Base-by-base conservation (phyloP, 371 early-diverging fungal genomes). In the Saksenaea oblongispora region DNA sequence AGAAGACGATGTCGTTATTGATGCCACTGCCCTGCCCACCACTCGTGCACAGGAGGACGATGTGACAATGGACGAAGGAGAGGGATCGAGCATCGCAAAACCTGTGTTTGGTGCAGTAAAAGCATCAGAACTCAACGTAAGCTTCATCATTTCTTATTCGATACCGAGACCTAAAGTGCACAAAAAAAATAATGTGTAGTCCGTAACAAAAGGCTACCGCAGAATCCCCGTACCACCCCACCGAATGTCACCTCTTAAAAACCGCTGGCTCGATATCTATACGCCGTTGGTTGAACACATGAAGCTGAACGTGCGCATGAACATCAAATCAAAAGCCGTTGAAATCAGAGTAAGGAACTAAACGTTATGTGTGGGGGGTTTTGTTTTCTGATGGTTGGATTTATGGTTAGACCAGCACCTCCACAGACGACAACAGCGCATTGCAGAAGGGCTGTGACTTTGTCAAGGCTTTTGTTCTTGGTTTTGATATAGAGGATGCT, bases 271-370 rank as follows among this genome's bases (percentile, higher is more conserved):
- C 69, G 95, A 99, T 72, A 91, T 99, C 69, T 99, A 99, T 82
- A 90, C 98, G 31, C 99, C 99, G n/a, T 84, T 99, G 31, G 99
- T 99, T 8, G 96, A 98, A 73, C 94, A 97, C 70, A 89, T 98
- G 79, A 94, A 96, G 63, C 83, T 99, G 36, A 97, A 99, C 78
- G 90, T 99, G 24, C 89, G 99, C 60, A 95, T 99, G 93, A 99
- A 99, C 80, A 73, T 94, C 53, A 90, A 90, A 70, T 75, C 87
- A 60, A 92, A 90, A 66, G 76, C 91, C 59, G 95, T 99, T 41
- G 99, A 99, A 76, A 67, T 99, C 36, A 82, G 89, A 73, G 92
- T 86, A 85, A 72, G 67, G 53, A 53, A 10, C 59, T 62, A 2
- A 17, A 7, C 28, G 22, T 31, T 31, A 4, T 31, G 7, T 47